Evolutionary conservation across 139 green algal genomes (phyloP), one percentile per base, ranked within the genome.

Genomic region (Picochlorum costavermella): DNA sequence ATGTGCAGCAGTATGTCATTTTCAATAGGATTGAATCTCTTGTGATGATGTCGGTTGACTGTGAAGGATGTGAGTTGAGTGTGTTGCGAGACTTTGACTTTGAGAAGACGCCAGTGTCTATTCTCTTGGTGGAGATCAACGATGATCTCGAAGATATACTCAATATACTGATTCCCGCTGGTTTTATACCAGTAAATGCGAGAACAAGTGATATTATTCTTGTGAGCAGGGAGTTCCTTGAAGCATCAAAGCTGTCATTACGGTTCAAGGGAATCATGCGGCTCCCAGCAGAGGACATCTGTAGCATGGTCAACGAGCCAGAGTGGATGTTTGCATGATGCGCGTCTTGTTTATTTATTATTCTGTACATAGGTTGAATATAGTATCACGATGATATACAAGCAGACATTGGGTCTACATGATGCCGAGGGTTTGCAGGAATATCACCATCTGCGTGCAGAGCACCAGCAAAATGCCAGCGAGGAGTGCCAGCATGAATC

Each of bases 131-230:
- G 46, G 46, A 53, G 6, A 53, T 53, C n/a, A 53, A 53, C n/a
- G 12, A 53, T 1, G n/a, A 53, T 53, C 16, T 53, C n/a, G 46
- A 53, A 11, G 46, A 53, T 28, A 53, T 53, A 53, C 46, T 53
- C 2, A 53, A 53, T 9, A 23, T 53, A 53, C 12, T 53, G 5
- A 28, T 53, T 11, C 17, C 46, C 17, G n/a, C 16, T 53, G 46
- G 46, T 0, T 53, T 53, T 26, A 23, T 53, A 28, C 46, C 46
- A 4, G 17, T 53, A 11, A 11, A 53, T 53, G 46, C 46, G 46
- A 53, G 46, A 10, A 53, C 46, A 25, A 53, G 46, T 53, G 46
- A 53, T 53, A 53, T 53, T 28, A 53, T 53, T 53, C 46, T 53
- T 20, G 46, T 53, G 46, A 20, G n/a, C n/a, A 23, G 4, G 5